These are phyloP conservation scores for Teratosphaeria gauchensis DNA, from an alignment of 2,329 filamentous ascomycete species.

Conservation along the genomic window DNA sequence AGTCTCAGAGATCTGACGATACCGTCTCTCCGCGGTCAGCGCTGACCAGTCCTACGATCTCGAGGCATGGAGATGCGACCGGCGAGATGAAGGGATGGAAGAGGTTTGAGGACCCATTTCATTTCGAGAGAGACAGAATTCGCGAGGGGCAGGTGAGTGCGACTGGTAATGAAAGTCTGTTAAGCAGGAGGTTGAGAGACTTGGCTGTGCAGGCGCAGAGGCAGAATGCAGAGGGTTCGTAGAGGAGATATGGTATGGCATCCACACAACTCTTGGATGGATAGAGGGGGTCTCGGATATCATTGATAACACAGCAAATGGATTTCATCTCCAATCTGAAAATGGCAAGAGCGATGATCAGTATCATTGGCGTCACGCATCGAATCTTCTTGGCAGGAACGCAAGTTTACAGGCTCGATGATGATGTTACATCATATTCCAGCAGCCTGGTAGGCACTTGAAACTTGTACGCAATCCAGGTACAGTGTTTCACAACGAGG, in stretches of 20 bases:
- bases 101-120: constrained; percentile 9
- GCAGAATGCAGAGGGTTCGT: neutral
- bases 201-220: constrained; percentile 32
- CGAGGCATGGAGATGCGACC: neutral
- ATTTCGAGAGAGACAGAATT: constrained; percentile 13
- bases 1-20: constrained; percentile 12
- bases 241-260: neutral
- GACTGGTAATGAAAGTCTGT: constrained; percentile 47
- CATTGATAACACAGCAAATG: neutral
- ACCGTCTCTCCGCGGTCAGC: constrained; percentile 5
- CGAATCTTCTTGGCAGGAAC: neutral
- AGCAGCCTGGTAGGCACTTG: too few species aligned
- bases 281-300: neutral
- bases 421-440: too few species aligned
- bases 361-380: neutral
- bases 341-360: neutral
- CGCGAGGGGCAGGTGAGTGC: constrained; percentile 50
- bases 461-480: neutral
- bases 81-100: neutral
- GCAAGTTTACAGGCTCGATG: neutral
- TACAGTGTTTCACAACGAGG: neutral
- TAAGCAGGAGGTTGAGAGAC: constrained; percentile 58
- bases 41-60: neutral
- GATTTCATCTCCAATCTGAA: neutral
- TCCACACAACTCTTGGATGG: neutral